Base-by-base conservation (phyloP, 2,329 filamentous ascomycete genomes). In the Sporothrix inflata region DNA sequence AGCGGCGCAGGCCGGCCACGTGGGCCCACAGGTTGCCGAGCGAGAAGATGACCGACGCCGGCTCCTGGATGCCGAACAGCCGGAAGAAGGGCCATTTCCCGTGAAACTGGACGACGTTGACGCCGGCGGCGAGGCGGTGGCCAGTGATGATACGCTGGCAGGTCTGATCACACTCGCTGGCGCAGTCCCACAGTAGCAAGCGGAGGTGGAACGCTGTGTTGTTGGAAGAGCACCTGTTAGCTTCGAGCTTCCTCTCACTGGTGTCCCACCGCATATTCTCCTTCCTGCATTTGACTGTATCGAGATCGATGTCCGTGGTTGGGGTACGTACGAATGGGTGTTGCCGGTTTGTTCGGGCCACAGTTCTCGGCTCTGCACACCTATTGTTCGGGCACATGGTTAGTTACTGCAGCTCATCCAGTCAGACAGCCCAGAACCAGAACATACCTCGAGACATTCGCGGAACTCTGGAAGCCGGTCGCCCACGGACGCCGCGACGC, bases 41-140 rank as follows among this genome's bases (percentile, higher is more conserved):
- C 75, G 93, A 97, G 86, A 98, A 99, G 79, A 98, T 85, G 76
- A 98, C 95, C 68, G 91, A 94, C 81, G 94, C 94, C 73, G 95
- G 94, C 84, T 99, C 96, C 83, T 99, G 96, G 85, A 97, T 92
- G 80, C 96, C 96, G 70, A 97, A 83, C 78, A 98, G 87, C 76
- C 96, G 92, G 81, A 91, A 86, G 83, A 99, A 99, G 51, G 96
- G 96, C 96, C 96, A 99, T 87, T 99, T 99, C 42, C 96, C 96
- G 84, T 99, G 94, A 85, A 94, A 99, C 83, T 99, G 96, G 72
- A 95, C 91, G 67, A 98, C 82, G 12, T 90, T 87, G 40, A 89
- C 88, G 73, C 89, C 87, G 74, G 87, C 84, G 34, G 88, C 84
- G 75, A 94, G 83, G 75, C 95, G 93, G 73, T 84, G 83, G 77